Base-by-base conservation (phyloP, 2,329 filamentous ascomycete species). In the Pseudogymnoascus sp. region DNA sequence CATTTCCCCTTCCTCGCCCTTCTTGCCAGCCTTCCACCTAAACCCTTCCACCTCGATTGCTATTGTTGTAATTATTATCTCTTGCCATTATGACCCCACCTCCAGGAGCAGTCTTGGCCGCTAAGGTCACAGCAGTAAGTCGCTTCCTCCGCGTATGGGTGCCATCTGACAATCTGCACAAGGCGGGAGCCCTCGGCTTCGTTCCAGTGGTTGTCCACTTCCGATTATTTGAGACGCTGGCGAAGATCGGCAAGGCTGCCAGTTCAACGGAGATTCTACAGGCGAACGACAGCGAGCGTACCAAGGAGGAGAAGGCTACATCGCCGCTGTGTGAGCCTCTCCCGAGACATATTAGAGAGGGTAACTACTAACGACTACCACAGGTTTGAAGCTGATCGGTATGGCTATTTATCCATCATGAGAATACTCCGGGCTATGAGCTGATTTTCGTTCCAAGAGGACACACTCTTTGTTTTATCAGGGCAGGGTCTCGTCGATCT, bases 141-240 rank as follows among this genome's bases (percentile, higher is more conserved):
- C 23, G 9, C 9, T 28, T 17, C 23, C 15, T 28, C 13, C 15
- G 23, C 15, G 44, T 50, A 50, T n/a, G 13, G 23, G 28, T 17
- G 44, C 44, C 44, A 50, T 50, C 44, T 50, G 15, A 50, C 19
- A 28, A 21, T 31, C 6, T 5, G 13, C 42, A 33, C 26, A 23
- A 76, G 74, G 65, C 71, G 1, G 73, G 74, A 11, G 71, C 74
- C 0, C 62, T 76, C n/a, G 75, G 73, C 1, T 76, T 76, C 36
- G 68, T 76, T 2, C 74, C 75, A 1, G 73, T 76, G 19, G 75
- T 75, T 0, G 67, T 74, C 13, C 70, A 74, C 35, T 76, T 76
- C 63, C 63, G 72, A 47, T 66, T 76, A 10, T 76, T 76, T 59
- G 63, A 67, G 17, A 67, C 68, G 21, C 62, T 76, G 1, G 71